Evolutionary conservation across 192 early-diverging fungal genomes (phyloP), one percentile per base, ranked within the genome.

Genomic region (Backusella liffmaniae): DNA sequence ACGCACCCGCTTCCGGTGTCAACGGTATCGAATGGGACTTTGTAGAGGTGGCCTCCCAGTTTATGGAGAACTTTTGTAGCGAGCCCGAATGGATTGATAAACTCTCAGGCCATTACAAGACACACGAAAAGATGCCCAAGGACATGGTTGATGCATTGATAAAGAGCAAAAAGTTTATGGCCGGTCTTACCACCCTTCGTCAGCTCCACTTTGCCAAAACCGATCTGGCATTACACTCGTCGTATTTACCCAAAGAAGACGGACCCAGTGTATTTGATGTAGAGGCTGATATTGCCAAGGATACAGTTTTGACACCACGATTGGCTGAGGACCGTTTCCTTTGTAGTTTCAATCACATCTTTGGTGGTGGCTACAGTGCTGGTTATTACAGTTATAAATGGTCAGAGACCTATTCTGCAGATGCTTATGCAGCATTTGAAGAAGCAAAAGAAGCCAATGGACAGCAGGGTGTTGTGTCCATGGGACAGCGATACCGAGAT

Each of bases 371-470:
- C 0, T 90, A 90, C 70, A 80, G 80, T 42, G 88, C 86, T 3
- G 89, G 89, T 0, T 90, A 90, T 71, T 90, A 90, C 70, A 81
- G 88, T 15, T 90, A 90, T 81, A 89, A 89, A 78, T 90, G 85
- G 76, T 88, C 86, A 16, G 88, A 90, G 70, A 85, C 86, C 0
- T 90, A 87, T 69, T 89, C 88, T 29, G 89, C 89, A 9, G 89
- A 90, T 77, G 88, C 86, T 0, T 90, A 89, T 80, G 88, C 84
- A 5, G 88, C 86, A 1, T 80, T 90, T 75, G 87, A 86, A 66
- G 85, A 90, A 79, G 84, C 84, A 26, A 41, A 62, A 3, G 72
- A 36, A 23, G 16, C 67, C 3, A 26, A 39, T 35, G 74, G 66
- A 8, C 5, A 10, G 0, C 46, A 78, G n/a, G 73, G 65, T 10